A percentile compares a stretch with the other conserved stretches of the same genome.
Conservation (phyloP, 2,329 filamentous ascomycete species). For the Ophidiomyces ophidiicola region DNA sequence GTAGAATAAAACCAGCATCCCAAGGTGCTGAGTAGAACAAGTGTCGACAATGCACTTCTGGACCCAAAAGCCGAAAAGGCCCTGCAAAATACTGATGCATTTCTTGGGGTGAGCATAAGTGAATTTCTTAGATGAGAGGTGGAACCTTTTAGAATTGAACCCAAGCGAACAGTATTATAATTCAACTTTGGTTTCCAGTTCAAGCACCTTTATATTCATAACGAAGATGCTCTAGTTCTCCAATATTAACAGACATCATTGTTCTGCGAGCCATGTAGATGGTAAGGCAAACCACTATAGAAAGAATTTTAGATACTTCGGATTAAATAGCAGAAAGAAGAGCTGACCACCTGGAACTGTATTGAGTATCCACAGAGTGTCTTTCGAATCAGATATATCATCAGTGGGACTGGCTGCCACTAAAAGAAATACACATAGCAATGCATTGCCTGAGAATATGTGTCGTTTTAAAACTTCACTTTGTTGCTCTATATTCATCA, state of each 20-base stretch:
- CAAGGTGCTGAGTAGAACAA: no score
- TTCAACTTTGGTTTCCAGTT: no score
- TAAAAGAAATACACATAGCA: constrained; percentile 22
- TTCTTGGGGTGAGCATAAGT: no score
- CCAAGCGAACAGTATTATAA: no score
- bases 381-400: constrained; percentile 11
- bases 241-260: constrained; percentile 31
- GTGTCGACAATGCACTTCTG: no score
- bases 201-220: constrained; percentile 33
- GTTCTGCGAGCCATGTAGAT: constrained; percentile 24
- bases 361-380: constrained; percentile 22
- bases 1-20: no score
- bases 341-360: constrained; percentile 30
- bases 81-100: no score
- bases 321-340: background rate
- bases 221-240: constrained; percentile 28
- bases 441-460: constrained; percentile 21
- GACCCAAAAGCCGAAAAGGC: no score
- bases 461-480: constrained; percentile 17
- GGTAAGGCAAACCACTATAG: constrained; percentile 25
- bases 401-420: constrained; percentile 21
- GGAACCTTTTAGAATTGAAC: no score
- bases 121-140: no score
- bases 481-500: constrained; percentile 16
- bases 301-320: constrained; percentile 7